Percentiles rank a stretch among this genome's conserved stretches.
phyloP scores from a whole-genome alignment of 1,139 yeast species.

The Suhomyces bribrorum region DNA sequence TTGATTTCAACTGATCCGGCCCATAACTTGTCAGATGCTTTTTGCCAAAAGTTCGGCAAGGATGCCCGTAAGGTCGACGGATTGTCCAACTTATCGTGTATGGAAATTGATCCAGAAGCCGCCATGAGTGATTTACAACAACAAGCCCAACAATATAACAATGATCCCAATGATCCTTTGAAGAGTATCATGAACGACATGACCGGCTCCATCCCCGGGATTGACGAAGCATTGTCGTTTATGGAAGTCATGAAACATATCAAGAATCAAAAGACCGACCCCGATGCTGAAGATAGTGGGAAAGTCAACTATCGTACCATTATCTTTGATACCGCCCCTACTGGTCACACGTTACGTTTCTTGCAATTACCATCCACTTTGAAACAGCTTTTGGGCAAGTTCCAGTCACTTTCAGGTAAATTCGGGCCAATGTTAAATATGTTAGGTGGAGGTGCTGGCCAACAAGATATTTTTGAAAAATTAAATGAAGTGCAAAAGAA shows the following conservation, averaged over 20 bases:
- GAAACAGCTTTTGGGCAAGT: slow-evolving; percentile 81
- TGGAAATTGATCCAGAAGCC: slow-evolving; percentile 98
- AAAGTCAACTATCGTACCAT: slow-evolving; percentile 72
- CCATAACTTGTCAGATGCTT: slow-evolving; percentile 94
- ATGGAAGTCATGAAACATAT: slow-evolving; percentile 98
- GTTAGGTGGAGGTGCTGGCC: slow-evolving; percentile 63
- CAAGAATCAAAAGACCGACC: slow-evolving; percentile 61
- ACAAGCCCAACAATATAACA: slow-evolving; percentile 55
- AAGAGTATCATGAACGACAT: slow-evolving; percentile 82
- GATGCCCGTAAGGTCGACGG: slow-evolving; percentile 95
- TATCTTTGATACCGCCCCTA: slow-evolving; percentile 97
- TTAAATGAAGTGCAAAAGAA: slow-evolving; percentile 80
- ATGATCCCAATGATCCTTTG: slow-evolving; percentile 62
- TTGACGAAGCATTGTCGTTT: slow-evolving; percentile 94
- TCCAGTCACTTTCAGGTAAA: slow-evolving; percentile 80
- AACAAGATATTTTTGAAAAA: slow-evolving; percentile 79
- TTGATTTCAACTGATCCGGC: slow-evolving; percentile 98
- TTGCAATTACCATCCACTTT: slow-evolving; percentile 90
- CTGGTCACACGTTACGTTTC: slow-evolving; percentile 95
- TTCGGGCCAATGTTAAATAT: slow-evolving; percentile 90
- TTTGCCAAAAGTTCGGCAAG: slow-evolving; percentile 95
- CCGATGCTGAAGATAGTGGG: slow-evolving; percentile 26
- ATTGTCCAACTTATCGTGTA: slow-evolving; percentile 81
- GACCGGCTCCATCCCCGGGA: slow-evolving; percentile 95
- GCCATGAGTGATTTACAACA: slow-evolving; percentile 87